Evolutionary conservation across 176 grass and related monocot species (phyloP), one percentile per base, ranked within the genome.

Genomic region (Oryza nivara): DNA sequence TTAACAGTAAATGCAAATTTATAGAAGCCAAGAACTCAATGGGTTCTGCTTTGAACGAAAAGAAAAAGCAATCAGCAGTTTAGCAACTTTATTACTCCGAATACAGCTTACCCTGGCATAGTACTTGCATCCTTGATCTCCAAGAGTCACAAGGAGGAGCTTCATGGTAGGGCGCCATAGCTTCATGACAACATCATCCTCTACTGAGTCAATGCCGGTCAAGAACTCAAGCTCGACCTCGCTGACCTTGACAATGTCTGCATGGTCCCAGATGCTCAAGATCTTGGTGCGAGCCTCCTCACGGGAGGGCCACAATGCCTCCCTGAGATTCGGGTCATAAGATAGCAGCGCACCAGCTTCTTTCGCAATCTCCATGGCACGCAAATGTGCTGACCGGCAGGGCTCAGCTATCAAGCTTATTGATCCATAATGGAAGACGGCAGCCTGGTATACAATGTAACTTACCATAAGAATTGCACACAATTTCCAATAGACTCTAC

Each of bases 191-290:
- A 93, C 89, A 81, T 97, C 92, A 0, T 95, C 95, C 56, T 91
- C 92, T 36, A 97, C 72, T 0, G 92, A 91, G 75, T 89, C 26
- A 11, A 89, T 82, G 68, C 92, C 92, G 58, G 95, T 97, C 82
- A 97, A 86, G 76, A 97, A 97, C 92, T 95, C 92, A 38, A 97
- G 89, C 87, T 97, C 95, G 0, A 83, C 90, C 10, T 97, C 92
- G 7, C 95, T 97, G 79, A 97, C 95, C 88, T 97, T 97, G 48
- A 95, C 86, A 84, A 97, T 91, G 88, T 97, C 95, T 72, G 95
- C 95, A 79, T 93, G 91, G 76, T 97, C 92, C 95, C 92, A 97
- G 67, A 97, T 97, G 77, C 92, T 97, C 87, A 95, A 65, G 87
- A 95, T 97, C 81, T 95, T 61, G 82, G 91, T 76, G n/a, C 95